A percentile compares a stretch with the other conserved stretches of the same genome.
phyloP scores from a whole-genome alignment of 768 basidiomycete genomes.

The Boletus pseudopeckii region DNA sequence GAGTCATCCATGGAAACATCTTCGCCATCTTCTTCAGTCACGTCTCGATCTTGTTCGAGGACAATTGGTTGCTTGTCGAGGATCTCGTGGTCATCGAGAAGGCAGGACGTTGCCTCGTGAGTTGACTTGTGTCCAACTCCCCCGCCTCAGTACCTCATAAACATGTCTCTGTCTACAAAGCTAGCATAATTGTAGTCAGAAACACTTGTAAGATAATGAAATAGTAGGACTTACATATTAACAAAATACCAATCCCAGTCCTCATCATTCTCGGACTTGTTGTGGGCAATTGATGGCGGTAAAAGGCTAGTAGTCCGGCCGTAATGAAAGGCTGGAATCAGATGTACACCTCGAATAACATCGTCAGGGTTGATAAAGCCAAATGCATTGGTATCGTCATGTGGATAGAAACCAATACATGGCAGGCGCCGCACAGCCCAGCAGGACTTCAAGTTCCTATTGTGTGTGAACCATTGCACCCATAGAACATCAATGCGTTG shows the following conservation, averaged over 20 bases:
- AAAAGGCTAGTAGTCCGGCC: not conserved
- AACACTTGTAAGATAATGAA: no score
- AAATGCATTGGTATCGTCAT: not conserved
- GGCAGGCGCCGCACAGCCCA: not conserved
- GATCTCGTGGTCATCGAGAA: not conserved
- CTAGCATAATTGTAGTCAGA: not conserved
- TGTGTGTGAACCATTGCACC: slow-evolving; percentile 1
- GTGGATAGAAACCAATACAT: not conserved
- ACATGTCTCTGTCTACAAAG: not conserved
- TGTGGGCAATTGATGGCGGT: slow-evolving; percentile 2
- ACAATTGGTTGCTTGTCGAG: not conserved
- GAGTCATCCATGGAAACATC: not conserved
- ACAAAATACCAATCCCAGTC: slow-evolving; percentile 37
- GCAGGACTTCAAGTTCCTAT: not conserved
- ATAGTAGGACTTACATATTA: slow-evolving; percentile 24
- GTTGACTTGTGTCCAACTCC: not conserved
- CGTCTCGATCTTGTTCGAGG: not conserved
- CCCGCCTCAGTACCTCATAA: not conserved
- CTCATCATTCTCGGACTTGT: slow-evolving; percentile 11
- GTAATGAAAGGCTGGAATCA: not conserved
- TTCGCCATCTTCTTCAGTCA: no score
- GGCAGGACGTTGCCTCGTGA: not conserved
- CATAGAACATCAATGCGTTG: not conserved
- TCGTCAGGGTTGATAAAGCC: no score
- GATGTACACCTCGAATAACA: not conserved